A percentile compares a stretch with the other conserved stretches of the same genome.
These are phyloP conservation scores for Simmondsia chinensis DNA, from an alignment of 148 eudicot genomes.

Conservation along the genomic window DNA sequence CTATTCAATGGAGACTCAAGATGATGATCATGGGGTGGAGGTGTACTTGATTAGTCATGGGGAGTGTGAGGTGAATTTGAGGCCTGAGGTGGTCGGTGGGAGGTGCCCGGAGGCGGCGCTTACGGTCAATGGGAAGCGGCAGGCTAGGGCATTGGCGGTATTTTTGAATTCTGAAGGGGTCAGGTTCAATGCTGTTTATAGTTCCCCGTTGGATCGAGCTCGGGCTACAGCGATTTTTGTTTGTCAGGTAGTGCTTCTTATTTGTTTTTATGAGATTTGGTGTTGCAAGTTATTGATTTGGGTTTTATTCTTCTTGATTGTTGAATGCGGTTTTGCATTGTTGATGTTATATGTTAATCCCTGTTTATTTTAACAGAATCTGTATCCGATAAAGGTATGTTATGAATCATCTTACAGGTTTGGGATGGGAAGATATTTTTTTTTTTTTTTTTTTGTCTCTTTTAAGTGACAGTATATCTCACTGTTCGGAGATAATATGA, in stretches of 20 bases:
- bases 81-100: conserved; percentile 83
- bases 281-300: too few species aligned
- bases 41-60: conserved; percentile 77
- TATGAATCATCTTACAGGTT: too few species aligned
- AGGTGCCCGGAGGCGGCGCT: conserved; percentile 54
- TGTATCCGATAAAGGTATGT: too few species aligned
- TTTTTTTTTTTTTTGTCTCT: too few species aligned
- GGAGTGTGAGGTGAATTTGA: conserved; percentile 69
- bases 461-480: too few species aligned
- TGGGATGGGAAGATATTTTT: too few species aligned
- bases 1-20: conserved; percentile 29
- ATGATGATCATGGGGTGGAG: conserved; percentile 46
- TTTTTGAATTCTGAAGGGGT: conserved; percentile 81
- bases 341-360: not conserved
- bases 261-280: not conserved
- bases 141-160: conserved; percentile 88
- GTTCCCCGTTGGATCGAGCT: conserved; percentile 94
- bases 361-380: too few species aligned
- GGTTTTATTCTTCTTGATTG: not conserved
- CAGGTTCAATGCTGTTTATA: conserved; percentile 66
- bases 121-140: conserved; percentile 72
- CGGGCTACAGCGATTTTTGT: conserved; percentile 67
- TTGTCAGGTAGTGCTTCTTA: conserved; percentile 50
- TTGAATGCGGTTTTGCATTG: not conserved
- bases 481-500: too few species aligned